phyloP scores from a whole-genome alignment of 2,329 filamentous ascomycete genomes.

The Nemania diffusa region DNA sequence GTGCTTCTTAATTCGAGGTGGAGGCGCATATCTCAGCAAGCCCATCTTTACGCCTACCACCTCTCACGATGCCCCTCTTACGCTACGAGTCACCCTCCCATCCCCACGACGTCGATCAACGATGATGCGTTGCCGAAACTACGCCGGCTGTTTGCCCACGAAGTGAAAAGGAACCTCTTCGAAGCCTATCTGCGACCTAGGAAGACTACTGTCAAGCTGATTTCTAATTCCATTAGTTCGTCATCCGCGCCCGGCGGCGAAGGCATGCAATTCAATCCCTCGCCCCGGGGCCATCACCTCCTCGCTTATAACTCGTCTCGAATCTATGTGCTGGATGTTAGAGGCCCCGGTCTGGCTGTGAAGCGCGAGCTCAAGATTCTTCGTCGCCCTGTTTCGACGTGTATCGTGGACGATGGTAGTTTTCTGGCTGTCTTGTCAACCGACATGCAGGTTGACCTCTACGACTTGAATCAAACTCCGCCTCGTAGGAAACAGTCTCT shows the following conservation, averaged over 20 bases:
- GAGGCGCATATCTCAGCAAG: constrained; percentile 70
- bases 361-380: constrained; percentile 83
- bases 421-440: constrained; percentile 82
- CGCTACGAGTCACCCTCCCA: constrained; percentile 58
- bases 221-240: constrained; percentile 85
- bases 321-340: constrained; percentile 80
- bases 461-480: constrained; percentile 72
- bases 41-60: constrained; percentile 71
- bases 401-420: constrained; percentile 81
- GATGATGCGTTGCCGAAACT: constrained; percentile 67
- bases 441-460: constrained; percentile 88
- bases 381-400: constrained; percentile 78
- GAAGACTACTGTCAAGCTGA: constrained; percentile 78
- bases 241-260: constrained; percentile 85
- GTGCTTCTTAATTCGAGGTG: constrained; percentile 73
- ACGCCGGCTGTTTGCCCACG: constrained; percentile 72
- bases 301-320: constrained; percentile 87
- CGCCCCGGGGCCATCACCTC: constrained; percentile 77
- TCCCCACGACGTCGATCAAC: constrained; percentile 51
- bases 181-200: constrained; percentile 77
- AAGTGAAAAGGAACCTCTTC: constrained; percentile 81
- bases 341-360: constrained; percentile 68
- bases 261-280: constrained; percentile 85
- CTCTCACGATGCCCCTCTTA: constrained; percentile 70
- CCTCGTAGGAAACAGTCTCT: constrained; percentile 79